Evolutionary conservation across 164 flowering plant species (phyloP), one percentile per base, ranked within the genome.

Genomic region (Tinospora cordifolia): DNA sequence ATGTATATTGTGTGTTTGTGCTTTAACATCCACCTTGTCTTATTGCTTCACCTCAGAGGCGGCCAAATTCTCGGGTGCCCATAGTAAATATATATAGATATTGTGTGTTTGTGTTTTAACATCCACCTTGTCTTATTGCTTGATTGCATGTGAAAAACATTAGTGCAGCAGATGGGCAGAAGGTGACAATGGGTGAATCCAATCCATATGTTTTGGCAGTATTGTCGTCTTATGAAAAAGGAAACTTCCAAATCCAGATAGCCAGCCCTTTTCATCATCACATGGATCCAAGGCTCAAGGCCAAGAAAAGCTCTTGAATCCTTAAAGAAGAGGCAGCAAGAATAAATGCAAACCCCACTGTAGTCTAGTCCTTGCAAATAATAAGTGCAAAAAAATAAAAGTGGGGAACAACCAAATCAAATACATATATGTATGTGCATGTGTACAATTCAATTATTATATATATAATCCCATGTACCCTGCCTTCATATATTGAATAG

Each of bases 281-380:
- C 24, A 49, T 68, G 70, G 70, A 68, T 51, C 22, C 58, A 51
- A 30, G 36, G 68, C 68, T 51, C 68, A 41, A 66, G 67, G 38
- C 41, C 34, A 38, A 59, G 57, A 68, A 58, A 49, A 15, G 70
- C 49, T 11, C 51, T 49, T 68, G 10, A 68, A 49, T 27, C 41
- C 62, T 19, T 26, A 46, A 49, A 68, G 62, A 3, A 68, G 24
- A 27, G 59, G 70, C 62, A 68, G 62, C 70, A 68, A 47, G 38
- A 68, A 68, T 68, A 68, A 68, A 19, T 51, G 59, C 12, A 68
- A 49, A 62, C 62, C 40, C 62, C 62, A 26, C 17, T 10, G 70
- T 46, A 27, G 62, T 30, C 70, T 30, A 19, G 22, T 68, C 12
- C 38, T 6, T 49, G 36, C 2, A 68, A 9, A 30, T 30, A 51